Evolutionary conservation across 2,329 filamentous ascomycete genomes (phyloP).

Genomic region (Pseudogymnoascus destructans): DNA sequence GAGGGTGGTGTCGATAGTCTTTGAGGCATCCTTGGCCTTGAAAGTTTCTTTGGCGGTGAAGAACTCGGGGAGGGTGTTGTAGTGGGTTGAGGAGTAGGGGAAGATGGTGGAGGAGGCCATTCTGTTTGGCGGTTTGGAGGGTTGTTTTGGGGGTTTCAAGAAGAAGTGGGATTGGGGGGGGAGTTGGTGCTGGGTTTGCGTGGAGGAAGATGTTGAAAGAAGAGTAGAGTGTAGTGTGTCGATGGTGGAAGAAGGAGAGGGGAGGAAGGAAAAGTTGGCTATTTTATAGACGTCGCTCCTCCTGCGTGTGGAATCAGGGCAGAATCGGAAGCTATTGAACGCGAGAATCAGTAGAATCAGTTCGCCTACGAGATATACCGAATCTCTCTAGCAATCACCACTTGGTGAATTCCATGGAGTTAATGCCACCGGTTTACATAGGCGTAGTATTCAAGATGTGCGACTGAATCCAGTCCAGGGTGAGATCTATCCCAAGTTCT

Average conservation of each 20-base stretch:
- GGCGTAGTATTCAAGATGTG: neutral
- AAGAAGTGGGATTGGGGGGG: neutral
- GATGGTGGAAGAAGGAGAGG: neutral
- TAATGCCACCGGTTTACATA: neutral
- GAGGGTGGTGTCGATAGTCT: neutral
- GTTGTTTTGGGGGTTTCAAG: neutral
- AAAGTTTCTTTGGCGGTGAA: neutral
- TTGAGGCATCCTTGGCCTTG: neutral
- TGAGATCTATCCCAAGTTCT: neutral
- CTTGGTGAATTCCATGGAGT: neutral
- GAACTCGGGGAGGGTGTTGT: neutral
- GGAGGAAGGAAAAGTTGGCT: neutral
- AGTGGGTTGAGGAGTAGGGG: neutral
- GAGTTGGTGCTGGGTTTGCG: neutral
- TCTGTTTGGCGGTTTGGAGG: neutral
- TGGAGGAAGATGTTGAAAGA: neutral
- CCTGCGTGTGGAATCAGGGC: neutral
- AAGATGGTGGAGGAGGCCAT: neutral
- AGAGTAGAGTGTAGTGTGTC: neutral
- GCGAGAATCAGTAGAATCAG: neutral
- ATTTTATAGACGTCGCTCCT: neutral
- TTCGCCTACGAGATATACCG: neutral
- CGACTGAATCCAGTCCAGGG: neutral
- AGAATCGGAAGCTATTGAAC: neutral
- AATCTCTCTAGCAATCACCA: neutral